Evolutionary conservation across 106 monocot species (phyloP).

Genomic region (Dioscorea alata): DNA sequence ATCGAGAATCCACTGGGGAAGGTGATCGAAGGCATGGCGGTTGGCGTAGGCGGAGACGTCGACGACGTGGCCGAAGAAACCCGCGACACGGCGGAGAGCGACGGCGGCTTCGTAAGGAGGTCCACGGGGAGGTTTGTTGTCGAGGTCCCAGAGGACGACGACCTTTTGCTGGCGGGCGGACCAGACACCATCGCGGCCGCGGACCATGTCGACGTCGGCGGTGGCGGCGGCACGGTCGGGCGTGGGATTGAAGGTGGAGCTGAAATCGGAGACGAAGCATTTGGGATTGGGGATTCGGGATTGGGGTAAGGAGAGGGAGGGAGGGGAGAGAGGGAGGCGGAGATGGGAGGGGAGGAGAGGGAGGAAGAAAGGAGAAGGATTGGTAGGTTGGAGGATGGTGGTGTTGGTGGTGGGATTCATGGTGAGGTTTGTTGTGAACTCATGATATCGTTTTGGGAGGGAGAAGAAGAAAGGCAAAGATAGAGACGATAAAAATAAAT

Average conservation of each 20-base stretch:
- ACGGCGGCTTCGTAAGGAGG: conserved; percentile 71
- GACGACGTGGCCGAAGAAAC: conserved; percentile 64
- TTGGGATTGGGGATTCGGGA: neutral
- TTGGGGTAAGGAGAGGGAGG: neutral
- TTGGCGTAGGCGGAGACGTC: conserved; percentile 86
- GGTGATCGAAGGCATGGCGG: conserved; percentile 91
- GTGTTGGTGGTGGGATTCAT: neutral
- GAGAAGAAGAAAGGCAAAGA: no score
- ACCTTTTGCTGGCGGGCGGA: conserved; percentile 43
- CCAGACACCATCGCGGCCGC: conserved; percentile 53
- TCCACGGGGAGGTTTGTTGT: conserved; percentile 95
- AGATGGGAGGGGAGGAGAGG: neutral
- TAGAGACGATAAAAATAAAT: no score
- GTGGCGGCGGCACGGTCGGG: conserved; percentile 10
- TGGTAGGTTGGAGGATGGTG: neutral
- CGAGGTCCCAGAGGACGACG: conserved; percentile 94
- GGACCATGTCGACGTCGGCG: conserved; percentile 68
- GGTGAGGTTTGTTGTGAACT: no score
- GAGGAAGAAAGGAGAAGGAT: neutral
- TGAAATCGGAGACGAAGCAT: neutral
- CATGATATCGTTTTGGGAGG: no score
- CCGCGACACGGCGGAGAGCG: conserved; percentile 53
- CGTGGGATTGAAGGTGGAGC: neutral
- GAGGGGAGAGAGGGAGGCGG: neutral
- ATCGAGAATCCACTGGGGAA: conserved; percentile 67